A percentile compares a stretch with the other conserved stretches of the same genome.
Evolutionary conservation across 371 early-diverging fungal species (phyloP).

Genomic region (Mortierella polycephala): DNA sequence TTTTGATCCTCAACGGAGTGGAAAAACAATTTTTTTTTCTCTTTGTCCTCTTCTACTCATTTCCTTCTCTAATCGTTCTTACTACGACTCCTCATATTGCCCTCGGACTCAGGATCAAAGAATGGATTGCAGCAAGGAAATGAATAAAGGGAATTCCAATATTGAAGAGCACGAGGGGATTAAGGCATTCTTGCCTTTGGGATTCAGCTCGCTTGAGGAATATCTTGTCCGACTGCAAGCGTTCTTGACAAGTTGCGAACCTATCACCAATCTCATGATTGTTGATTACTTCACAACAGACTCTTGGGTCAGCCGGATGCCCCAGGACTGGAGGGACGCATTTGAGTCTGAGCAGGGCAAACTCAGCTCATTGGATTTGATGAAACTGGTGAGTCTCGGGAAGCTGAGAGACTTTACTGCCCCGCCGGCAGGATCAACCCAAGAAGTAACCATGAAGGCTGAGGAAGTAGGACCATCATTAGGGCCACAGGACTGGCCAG

Average conservation of each 20-base stretch:
- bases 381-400: conserved; percentile 51
- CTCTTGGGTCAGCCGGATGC: conserved; percentile 47
- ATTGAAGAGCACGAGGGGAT: conserved; percentile 1
- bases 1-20: neutral
- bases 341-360: conserved; percentile 40
- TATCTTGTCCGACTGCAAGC: conserved; percentile 24
- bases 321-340: conserved; percentile 46
- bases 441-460: neutral
- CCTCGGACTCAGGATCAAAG: neutral
- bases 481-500: conserved; percentile 43
- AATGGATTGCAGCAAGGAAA: neutral
- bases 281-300: conserved; percentile 51
- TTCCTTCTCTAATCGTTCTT: too few relatives aligned
- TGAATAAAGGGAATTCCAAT: neutral
- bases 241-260: conserved; percentile 30
- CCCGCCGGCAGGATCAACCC: conserved; percentile 9
- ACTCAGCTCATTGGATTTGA: conserved; percentile 43
- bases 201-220: conserved; percentile 31
- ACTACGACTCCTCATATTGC: too few relatives aligned
- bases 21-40: neutral
- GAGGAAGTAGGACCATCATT: neutral
- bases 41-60: too few relatives aligned
- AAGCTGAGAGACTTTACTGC: conserved; percentile 29
- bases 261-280: conserved; percentile 43
- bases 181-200: conserved; percentile 32